Evolutionary conservation across 1,284 basidiomycete genomes (phyloP).

Genomic region (Inonotus obliquus): DNA sequence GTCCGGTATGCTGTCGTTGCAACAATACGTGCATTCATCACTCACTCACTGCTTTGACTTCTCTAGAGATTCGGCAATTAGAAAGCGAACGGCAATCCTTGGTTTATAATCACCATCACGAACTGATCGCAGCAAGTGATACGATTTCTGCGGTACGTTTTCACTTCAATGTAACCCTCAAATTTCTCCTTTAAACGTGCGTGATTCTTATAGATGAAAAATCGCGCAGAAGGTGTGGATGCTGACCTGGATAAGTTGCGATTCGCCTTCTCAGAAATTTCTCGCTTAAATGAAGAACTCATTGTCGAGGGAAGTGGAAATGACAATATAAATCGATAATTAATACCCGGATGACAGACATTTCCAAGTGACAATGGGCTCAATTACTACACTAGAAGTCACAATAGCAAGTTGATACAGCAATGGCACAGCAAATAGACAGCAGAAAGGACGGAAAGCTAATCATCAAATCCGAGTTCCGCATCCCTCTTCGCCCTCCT

Average conservation of each 20-base stretch:
- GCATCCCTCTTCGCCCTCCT: slow-evolving; percentile 56
- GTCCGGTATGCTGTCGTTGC: slow-evolving; percentile 38
- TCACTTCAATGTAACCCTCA: neutral
- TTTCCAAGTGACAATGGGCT: neutral
- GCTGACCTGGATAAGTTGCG: slow-evolving; percentile 75
- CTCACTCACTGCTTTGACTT: neutral
- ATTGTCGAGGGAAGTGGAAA: slow-evolving; percentile 23
- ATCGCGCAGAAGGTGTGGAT: slow-evolving; percentile 76
- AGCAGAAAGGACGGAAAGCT: neutral
- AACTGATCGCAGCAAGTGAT: slow-evolving; percentile 87
- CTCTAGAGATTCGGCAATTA: slow-evolving; percentile 76
- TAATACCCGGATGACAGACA: neutral
- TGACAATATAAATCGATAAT: neutral
- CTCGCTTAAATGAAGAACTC: slow-evolving; percentile 65
- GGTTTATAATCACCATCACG: slow-evolving; percentile 93
- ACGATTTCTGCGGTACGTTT: slow-evolving; percentile 79
- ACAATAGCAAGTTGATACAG: neutral
- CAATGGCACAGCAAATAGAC: neutral
- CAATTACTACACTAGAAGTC: neutral
- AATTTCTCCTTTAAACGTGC: neutral
- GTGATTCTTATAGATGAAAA: slow-evolving; percentile 62
- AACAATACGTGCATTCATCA: neutral
- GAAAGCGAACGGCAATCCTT: slow-evolving; percentile 87
- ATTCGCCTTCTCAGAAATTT: slow-evolving; percentile 80
- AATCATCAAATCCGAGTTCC: slow-evolving; percentile 59